Base-by-base conservation (phyloP, 2,329 filamentous ascomycete species). In the Paraconiothyrium brasiliense region DNA sequence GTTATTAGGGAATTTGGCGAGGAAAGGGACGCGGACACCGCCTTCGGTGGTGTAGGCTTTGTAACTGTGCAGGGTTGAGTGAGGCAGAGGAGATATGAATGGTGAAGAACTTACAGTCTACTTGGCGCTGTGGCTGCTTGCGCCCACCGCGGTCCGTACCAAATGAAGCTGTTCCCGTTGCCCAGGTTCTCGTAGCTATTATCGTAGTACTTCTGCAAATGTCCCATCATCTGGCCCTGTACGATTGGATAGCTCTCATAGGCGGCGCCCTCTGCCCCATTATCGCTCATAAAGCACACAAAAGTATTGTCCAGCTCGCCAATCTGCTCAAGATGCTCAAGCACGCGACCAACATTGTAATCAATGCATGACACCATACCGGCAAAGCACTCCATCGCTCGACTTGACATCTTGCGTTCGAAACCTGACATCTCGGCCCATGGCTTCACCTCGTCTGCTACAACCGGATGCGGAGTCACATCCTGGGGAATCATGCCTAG, bases 211-310 rank as follows among this genome's bases (percentile, higher is more conserved):
- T 84, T 85, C 64, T 85, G 77, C 32, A 87, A 73, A 66, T 86
- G 84, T 3, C 84, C 80, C 68, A 87, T 82, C 64, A 86, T 84
- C 46, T 59, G 81, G 59, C 89, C 86, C 3, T 89, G 87, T 86
- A 90, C 90, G 13, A 81, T 88, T 0, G 88, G 87, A 61, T 85
- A 90, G 3, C 85, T 83, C 67, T 89, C 87, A 22, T 59, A 59
- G 8, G 56, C 55, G 22, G 71, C 59, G 2, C 77, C 77, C 57
- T 79, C 77, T 27, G 77, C 77, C 7, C 77, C 77, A 41, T 79
- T 79, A 62, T 79, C 77, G 46, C 73, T 76, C 76, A 78, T 78
- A 66, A 79, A 79, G 20, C 77, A 57, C 20, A 79, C 65, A 46
- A 79, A 69, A 0, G 77, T 79, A 59, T 79, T 76, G 54, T 79